Evolutionary conservation across 495 filamentous ascomycete genomes (phyloP), one percentile per base, ranked within the genome.

Genomic region (Penicillium cinerascens): DNA sequence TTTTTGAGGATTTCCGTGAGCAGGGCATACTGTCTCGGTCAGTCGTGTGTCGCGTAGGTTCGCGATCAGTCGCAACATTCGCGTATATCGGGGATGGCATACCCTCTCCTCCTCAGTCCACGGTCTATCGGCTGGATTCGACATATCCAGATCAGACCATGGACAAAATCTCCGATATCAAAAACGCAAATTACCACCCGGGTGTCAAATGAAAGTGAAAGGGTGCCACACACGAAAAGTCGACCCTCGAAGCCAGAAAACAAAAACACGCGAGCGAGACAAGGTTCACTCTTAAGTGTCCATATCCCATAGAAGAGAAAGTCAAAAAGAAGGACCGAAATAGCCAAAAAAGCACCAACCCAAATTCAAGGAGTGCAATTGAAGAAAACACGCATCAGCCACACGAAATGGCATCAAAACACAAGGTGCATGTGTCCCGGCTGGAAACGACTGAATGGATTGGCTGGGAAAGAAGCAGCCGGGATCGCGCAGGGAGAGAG

Each of bases 21-120:
- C 47, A 86, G 58, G 29, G 62, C 71, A 58, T 81, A 78, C 67
- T 78, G 61, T 60, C 3, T n/a, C 7, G 20, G 22, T 44, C 25
- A 55, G 53, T 49, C 37, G 53, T 42, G 40, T 25, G 4, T 33
- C 50, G 26, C 35, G 35, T 23, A 25, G 42, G 21, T 18, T n/a
- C n/a, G n/a, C n/a, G n/a, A n/a, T n/a, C n/a, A n/a, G n/a, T n/a
- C n/a, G n/a, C n/a, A n/a, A n/a, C n/a, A 22, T 37, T 36, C 25
- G 46, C 41, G 39, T 27, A 35, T 50, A 9, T 21, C 11, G 15
- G 23, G n/a, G 20, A 26, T 17, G 51, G 46, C 76, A 44, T 76
- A 85, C 82, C 75, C 80, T 78, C 71, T 85, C 82, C 69, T 76
- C 74, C 68, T 84, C 78, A 47, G 72, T 69, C 73, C 78, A 84